Evolutionary conservation across 305 asterid genomes (phyloP).

Genomic region (Fraxinus velutina): DNA sequence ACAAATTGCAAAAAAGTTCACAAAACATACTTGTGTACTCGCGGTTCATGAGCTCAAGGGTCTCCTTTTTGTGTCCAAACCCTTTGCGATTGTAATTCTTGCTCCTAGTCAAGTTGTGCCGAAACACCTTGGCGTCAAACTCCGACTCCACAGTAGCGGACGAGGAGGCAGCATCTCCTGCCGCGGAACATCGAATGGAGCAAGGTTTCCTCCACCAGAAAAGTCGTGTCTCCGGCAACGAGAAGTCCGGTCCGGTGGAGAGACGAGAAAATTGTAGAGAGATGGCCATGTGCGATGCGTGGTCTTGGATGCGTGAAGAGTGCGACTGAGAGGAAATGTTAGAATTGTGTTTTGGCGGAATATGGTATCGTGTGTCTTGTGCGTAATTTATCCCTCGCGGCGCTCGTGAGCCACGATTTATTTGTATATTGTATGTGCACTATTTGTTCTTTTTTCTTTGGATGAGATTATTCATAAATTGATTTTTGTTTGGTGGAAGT

Average conservation of each 20-base stretch:
- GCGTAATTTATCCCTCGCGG: not conserved
- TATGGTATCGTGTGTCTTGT: not conserved
- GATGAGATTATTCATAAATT: not conserved
- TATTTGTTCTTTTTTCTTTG: not conserved
- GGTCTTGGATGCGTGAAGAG: not conserved
- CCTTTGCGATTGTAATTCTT: constrained; percentile 84
- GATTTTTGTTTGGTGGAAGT: not conserved
- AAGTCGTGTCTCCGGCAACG: constrained; percentile 55
- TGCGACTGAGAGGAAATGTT: not conserved
- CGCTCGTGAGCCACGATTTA: too few relatives aligned
- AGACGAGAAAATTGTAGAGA: constrained; percentile 65
- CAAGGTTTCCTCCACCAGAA: constrained; percentile 42
- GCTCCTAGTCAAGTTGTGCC: constrained; percentile 84
- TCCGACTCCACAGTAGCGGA: constrained; percentile 44
- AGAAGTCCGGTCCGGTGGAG: constrained; percentile 38
- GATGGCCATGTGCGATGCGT: constrained; percentile 60
- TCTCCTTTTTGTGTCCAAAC: constrained; percentile 63
- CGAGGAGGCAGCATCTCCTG: constrained; percentile 48
- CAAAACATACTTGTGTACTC: not conserved
- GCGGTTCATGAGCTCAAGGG: not conserved
- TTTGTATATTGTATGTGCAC: too few relatives aligned
- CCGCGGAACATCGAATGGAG: constrained; percentile 60
- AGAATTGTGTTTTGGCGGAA: not conserved
- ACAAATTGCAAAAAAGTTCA: not conserved
- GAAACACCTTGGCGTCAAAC: constrained; percentile 72